Evolutionary conservation across 2,329 filamentous ascomycete genomes (phyloP), one percentile per base, ranked within the genome.

Genomic region (Aspergillus nomiae): DNA sequence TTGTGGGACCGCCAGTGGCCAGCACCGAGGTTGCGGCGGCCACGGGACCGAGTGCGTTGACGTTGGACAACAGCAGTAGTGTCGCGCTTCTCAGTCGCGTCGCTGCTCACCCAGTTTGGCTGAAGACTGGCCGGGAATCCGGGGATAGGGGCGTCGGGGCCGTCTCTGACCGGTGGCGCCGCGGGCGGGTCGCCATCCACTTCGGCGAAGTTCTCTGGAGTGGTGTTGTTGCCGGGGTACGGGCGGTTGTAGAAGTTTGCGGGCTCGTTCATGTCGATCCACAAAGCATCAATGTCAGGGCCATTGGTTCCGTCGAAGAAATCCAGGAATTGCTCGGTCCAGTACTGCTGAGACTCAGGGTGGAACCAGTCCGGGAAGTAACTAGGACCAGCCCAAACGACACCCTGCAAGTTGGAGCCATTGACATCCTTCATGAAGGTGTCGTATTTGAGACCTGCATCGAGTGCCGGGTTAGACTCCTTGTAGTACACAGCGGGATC

Each of bases 321-420:
- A 1, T 72, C 74, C 0, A 73, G 75, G 69, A 94, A 89, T 72
- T 94, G 85, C 4, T 83, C 81, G 67, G 87, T 87, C 91, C 91
- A 94, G 76, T 88, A 95, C 1, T 78, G 70, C 53, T 87, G 83
- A 1, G 87, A 85, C 56, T 86, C 86, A 8, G 84, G 82, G n/a
- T 87, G 80, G 72, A 93, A 92, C 90, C 90, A 94, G 74, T 94
- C 92, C 0, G 90, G 90, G 77, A 89, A 92, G 12, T 85, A 88
- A 0, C 88, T 86, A 12, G 87, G 84, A 50, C 91, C 91, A 5
- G 91, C 89, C 91, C 91, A 94, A n/a, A 94, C 91, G 16, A 92
- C 89, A n/a, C 90, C 87, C 74, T 43, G 12, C 21, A 38, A 45
- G 7, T 68, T 62, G 58, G 72, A 74, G 45, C 55, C 34, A 11